phyloP scores from a whole-genome alignment of 306 rosid species.

The Leucaena leucocephala region DNA sequence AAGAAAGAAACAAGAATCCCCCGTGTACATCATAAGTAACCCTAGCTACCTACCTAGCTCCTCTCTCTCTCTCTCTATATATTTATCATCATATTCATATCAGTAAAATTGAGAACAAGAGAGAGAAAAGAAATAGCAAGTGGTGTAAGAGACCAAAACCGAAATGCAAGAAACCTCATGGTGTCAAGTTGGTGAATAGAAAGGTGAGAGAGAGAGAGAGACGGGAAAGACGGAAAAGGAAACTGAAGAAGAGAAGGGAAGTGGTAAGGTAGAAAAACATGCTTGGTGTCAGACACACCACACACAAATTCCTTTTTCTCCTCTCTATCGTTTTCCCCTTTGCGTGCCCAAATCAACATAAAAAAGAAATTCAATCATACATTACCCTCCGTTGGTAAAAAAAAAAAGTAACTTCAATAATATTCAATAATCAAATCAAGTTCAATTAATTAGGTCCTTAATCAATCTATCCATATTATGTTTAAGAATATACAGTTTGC shows the following conservation, averaged over 20 bases:
- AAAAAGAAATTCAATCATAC: neutral
- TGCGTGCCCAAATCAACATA: slow-evolving; percentile 43
- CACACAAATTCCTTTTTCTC: slow-evolving; percentile 21
- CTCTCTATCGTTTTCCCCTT: neutral
- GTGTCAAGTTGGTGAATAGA: slow-evolving; percentile 45
- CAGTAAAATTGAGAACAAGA: neutral
- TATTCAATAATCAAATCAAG: neutral
- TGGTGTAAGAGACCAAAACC: slow-evolving; percentile 36
- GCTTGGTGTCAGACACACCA: slow-evolving; percentile 52
- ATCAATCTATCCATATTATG: neutral
- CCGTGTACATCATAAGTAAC: neutral
- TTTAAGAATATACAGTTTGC: neutral
- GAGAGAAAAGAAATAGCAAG: neutral
- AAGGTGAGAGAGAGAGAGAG: slow-evolving; percentile 1
- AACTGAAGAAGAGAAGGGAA: slow-evolving; percentile 41
- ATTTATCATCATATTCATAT: neutral
- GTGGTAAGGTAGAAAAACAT: slow-evolving; percentile 45
- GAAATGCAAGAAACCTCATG: slow-evolving; percentile 52
- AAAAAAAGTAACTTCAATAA: neutral
- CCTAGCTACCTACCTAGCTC: neutral
- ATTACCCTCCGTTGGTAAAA: neutral
- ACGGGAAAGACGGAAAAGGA: slow-evolving; percentile 46
- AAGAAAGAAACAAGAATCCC: neutral
- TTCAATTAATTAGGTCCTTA: neutral
- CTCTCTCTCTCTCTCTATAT: too few species aligned